Evolutionary conservation across 495 filamentous ascomycete species (phyloP), one percentile per base, ranked within the genome.

Genomic region (Aeminium ludgeri): DNA sequence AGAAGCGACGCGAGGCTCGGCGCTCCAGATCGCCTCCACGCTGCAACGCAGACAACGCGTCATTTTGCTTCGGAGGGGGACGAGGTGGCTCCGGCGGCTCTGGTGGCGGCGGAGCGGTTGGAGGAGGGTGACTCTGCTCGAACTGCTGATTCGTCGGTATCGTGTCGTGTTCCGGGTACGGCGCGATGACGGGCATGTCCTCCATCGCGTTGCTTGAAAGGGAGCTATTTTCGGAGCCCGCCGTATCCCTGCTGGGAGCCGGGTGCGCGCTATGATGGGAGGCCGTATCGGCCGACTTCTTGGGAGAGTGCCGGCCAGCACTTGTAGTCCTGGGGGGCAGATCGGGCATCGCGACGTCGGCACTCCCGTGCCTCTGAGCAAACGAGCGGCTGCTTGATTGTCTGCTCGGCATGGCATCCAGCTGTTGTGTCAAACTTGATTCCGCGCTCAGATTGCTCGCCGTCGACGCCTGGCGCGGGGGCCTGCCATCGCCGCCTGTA

Each of bases 1-100:
- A 95, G 55, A 95, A 96, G 50, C 89, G 66, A 51, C 86, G 69
- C 2, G 91, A 96, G 8, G 89, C 91, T 50, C 89, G 72, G 49
- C 89, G 71, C 53, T 96, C 87, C n/a, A 96, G 64, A 43, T 93
- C 84, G 4, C 86, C 84, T 39, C 86, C 85, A 56, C 82, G 68
- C 56, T 96, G 91, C 45, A 97, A 59, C 32, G 86, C 86, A 30
- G 82, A 84, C 36, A 97, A 65, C 7, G 89, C 89, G 64, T 93
- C 87, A 53, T 91, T 80, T 49, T 86, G 76, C 49, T 82, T 80
- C 17, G 79, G 78, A 34, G 82, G 77, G 6, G 60, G 61, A 19
- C 58, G 58, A 15, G 61, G 61, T 8, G 80, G 78, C 10, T 80
- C 80, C 6, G 81, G 82, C 10, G 80, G 80, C 2, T 69, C 70